A percentile compares a stretch with the other conserved stretches of the same genome.
Conservation (phyloP, 768 basidiomycete species). For the Lactifluus hygrophoroides region DNA sequence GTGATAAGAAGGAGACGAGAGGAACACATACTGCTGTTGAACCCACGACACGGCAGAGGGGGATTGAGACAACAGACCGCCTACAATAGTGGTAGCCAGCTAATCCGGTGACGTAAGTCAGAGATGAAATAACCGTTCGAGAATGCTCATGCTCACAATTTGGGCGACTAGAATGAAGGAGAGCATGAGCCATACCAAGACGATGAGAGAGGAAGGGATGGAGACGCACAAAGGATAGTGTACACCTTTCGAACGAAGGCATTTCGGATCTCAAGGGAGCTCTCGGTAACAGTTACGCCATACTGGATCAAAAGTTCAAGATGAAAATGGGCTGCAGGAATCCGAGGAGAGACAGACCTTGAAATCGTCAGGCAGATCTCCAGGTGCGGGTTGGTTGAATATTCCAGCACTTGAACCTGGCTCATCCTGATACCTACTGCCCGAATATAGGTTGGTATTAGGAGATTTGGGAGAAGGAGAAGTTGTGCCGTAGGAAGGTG, state of each 20-base stretch:
- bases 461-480: constrained; percentile 33
- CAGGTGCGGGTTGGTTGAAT: constrained; percentile 64
- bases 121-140: not conserved
- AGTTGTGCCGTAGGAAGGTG: constrained; percentile 46
- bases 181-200: not conserved
- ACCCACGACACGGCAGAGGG: constrained; percentile 59
- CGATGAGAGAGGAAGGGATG: not conserved
- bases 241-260: constrained; percentile 91
- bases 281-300: constrained; percentile 72
- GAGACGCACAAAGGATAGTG: constrained; percentile 69
- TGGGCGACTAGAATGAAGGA: constrained; percentile 45
- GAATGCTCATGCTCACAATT: constrained; percentile 48
- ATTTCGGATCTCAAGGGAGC: constrained; percentile 65
- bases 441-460: constrained; percentile 49
- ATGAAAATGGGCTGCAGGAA: not conserved
- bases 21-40: constrained; percentile 48
- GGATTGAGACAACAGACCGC: constrained; percentile 61
- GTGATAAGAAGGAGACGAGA: not conserved
- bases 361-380: constrained; percentile 88
- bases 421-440: constrained; percentile 14
- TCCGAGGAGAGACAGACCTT: constrained; percentile 43
- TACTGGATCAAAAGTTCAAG: constrained; percentile 40
- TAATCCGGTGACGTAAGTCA: constrained; percentile 20
- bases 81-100: constrained; percentile 74
- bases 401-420: constrained; percentile 40